Percentiles rank a stretch among this genome's conserved stretches.
These are phyloP conservation scores for Setomelanomma holmii DNA, from an alignment of 2,329 filamentous ascomycete genomes.

Conservation along the genomic window DNA sequence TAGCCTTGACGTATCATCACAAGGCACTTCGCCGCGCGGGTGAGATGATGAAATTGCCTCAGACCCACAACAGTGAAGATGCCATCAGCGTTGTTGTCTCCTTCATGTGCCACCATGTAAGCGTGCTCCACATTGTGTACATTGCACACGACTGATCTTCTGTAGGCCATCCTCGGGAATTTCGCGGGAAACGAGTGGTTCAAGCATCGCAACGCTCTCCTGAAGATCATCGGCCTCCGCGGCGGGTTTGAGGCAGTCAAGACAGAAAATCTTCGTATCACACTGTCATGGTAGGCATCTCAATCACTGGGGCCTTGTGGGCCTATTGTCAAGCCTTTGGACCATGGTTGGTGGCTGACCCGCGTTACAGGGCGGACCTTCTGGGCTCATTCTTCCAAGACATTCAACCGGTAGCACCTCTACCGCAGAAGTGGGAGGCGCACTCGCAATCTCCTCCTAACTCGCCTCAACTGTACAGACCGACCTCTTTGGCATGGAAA, in stretches of 20 bases:
- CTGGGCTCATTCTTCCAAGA: slow-evolving; percentile 39
- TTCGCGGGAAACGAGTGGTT: slow-evolving; percentile 29
- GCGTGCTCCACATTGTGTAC: not conserved
- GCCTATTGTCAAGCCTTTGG: not conserved
- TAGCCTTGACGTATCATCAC: slow-evolving; percentile 31
- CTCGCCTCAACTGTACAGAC: slow-evolving; percentile 63
- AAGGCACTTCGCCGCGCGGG: slow-evolving; percentile 26
- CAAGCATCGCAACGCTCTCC: slow-evolving; percentile 31
- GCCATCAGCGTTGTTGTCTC: slow-evolving; percentile 25
- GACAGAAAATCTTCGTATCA: slow-evolving; percentile 33
- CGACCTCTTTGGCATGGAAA: slow-evolving; percentile 66
- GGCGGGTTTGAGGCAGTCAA: slow-evolving; percentile 33
- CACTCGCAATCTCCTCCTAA: slow-evolving; percentile 59
- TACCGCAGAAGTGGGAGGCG: slow-evolving; percentile 30
- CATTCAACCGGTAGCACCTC: slow-evolving; percentile 29
- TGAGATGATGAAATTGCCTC: slow-evolving; percentile 28
- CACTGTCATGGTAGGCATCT: slow-evolving; percentile 32
- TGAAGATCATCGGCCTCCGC: slow-evolving; percentile 29
- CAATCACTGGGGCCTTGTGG: not conserved
- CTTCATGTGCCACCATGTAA: slow-evolving; percentile 40
- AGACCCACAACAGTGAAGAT: slow-evolving; percentile 29
- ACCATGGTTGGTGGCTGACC: slow-evolving; percentile 1
- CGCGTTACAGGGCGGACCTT: slow-evolving; percentile 32
- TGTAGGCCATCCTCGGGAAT: slow-evolving; percentile 24
- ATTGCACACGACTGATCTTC: slow-evolving; percentile 3